Evolutionary conservation across 306 rosid genomes (phyloP).

Genomic region (Betula pendula): DNA sequence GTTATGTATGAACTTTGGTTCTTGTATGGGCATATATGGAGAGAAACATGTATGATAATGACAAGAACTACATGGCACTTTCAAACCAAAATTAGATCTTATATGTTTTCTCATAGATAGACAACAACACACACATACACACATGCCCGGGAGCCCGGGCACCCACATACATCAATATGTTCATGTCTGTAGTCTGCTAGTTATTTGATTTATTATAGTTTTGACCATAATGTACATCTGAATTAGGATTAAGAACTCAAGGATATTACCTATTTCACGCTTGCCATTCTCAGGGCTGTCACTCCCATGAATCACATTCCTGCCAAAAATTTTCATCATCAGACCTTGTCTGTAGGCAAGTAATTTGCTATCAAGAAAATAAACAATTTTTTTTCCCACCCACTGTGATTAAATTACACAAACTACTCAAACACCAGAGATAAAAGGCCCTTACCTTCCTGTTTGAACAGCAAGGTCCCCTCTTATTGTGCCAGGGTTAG

Average conservation of each 20-base stretch:
- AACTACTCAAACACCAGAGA: constrained; percentile 22
- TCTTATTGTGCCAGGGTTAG: constrained; percentile 97
- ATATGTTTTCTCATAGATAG: neutral
- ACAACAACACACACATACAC: neutral
- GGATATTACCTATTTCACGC: constrained; percentile 76
- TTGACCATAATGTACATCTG: neutral
- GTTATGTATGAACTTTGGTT: neutral
- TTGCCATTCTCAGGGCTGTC: constrained; percentile 98
- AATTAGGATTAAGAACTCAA: neutral
- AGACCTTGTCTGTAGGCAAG: constrained; percentile 24
- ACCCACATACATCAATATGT: neutral
- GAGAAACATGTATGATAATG: neutral
- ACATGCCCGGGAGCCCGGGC: too few species aligned
- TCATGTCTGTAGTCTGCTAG: neutral
- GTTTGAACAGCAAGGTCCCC: constrained; percentile 94
- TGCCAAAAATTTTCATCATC: constrained; percentile 41
- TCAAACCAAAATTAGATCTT: neutral
- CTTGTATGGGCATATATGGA: neutral
- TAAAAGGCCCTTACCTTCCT: constrained; percentile 63
- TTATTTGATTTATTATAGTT: neutral
- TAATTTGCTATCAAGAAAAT: constrained; percentile 13
- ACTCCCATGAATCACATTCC: constrained; percentile 95
- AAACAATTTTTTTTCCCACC: neutral
- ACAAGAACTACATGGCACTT: neutral
- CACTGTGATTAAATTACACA: constrained; percentile 1